Base-by-base conservation (phyloP, 2,329 filamentous ascomycete genomes). In the Colletotrichum higginsianum region DNA sequence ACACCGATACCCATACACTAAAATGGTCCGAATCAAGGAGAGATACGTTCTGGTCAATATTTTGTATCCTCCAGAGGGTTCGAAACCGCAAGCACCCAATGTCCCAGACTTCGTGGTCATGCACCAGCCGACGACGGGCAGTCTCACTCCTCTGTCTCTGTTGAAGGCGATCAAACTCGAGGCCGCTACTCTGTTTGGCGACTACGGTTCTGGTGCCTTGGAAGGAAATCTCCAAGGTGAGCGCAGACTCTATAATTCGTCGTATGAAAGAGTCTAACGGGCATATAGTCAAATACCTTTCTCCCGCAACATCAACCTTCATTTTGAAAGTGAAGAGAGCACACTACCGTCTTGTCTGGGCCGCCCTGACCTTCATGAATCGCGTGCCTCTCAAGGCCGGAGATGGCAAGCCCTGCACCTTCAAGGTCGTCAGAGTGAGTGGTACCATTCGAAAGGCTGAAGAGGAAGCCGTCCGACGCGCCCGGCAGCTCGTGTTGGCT, bases 1-100 rank as follows among this genome's bases (percentile, higher is more conserved):
- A 60, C 21, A 38, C 47, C n/a, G 15, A 60, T 23, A 46, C 8
- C 30, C 16, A 40, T 40, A 15, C 52, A 21, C 40, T 75, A 83
- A 53, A 60, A 98, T 99, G 96, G 96, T 99, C 72, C 94, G 96
- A 79, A 90, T 98, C 76, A 99, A 99, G 83, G 93, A 98, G 82
- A 92, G 96, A 77, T 99, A 99, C 81, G 89, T 99, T 21, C 90
- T 98, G n/a, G 90, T 98, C 73, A 94, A 97, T 80, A 95, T 98
- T 75, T 87, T 98, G 57, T 98, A 98, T 78, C 94, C 95, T 0
- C 87, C 90, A 8, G 84, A 89, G 15, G 74, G 85, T 12, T 74
- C 78, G 12, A 77, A 77, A 73, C 78, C 57, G 75, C 76, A 72
- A 81, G 9, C 80, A 68, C 61, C 79, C 44, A 80, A 82, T 75